Conservation (phyloP, 208 protist species). For the Leishmania tarentolae region DNA sequence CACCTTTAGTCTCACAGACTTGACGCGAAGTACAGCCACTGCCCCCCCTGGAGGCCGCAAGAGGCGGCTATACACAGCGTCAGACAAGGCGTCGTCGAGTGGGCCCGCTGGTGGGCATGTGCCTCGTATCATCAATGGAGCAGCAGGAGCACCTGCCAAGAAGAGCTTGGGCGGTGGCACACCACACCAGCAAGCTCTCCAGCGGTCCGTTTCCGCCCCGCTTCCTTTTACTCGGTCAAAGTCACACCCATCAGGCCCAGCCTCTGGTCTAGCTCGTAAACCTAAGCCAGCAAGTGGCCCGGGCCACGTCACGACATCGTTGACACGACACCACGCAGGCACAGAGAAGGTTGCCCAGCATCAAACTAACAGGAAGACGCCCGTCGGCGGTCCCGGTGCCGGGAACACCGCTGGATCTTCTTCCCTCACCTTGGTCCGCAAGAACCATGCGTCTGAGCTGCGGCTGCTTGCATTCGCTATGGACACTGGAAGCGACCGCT, state of each 20-base stretch:
- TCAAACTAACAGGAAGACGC: not conserved
- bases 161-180: not conserved
- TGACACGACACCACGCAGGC: not conserved
- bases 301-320: not conserved
- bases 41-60: not conserved
- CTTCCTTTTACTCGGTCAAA: constrained; percentile 7
- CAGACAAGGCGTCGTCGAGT: not conserved
- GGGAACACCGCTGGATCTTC: not conserved
- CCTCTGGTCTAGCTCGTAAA: not conserved
- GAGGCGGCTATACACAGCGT: not conserved
- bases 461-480: not conserved
- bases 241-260: not conserved
- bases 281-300: not conserved
- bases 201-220: constrained; percentile 26
- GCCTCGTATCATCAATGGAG: not conserved
- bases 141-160: not conserved
- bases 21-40: constrained; percentile 1
- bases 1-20: constrained; percentile 23
- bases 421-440: constrained; percentile 27
- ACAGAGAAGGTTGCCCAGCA: not conserved
- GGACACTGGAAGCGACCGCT: not conserved
- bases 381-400: not conserved
- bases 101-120: not conserved
- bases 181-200: not conserved
- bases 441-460: constrained; percentile 29